Base-by-base conservation (phyloP, 805 yeast genomes). In the Candida nemodendra region DNA sequence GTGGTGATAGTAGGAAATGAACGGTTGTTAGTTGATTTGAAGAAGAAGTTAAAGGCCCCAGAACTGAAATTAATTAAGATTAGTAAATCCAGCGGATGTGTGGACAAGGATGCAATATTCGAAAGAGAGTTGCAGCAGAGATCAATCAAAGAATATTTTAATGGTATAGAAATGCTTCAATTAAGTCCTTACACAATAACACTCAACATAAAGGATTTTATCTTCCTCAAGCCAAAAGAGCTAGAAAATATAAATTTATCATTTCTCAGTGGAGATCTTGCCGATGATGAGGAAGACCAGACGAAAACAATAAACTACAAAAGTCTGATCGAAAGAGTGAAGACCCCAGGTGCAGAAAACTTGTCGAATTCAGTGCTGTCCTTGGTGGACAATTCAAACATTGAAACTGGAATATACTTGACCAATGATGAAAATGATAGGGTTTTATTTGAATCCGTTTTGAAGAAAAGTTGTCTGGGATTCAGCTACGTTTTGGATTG, bases 121-220 rank as follows among this genome's bases (percentile, higher is more conserved):
- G 67, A 71, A 25, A 71, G 98, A 53, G 76, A 81, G 25, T 37
- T 74, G 16, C 98, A 91, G 59, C 87, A 89, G 51, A 72, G 77
- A 28, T 68, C 82, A 4, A 88, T 91, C 37, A 79, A 79, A 55
- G 95, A 90, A 54, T 93, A 93, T 60, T 93, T 93, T 53, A 88
- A 93, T 56, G 99, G 99, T 2, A 74, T 75, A 5, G 62, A 71
- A 14, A 71, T 71, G 30, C 72, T 78, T 4, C 76, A 80, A 4
- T 69, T 93, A 36, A 82, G 95, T 14, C 98, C 99, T 2, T 90
- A 81, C 60, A 84, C 95, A 4, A 76, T 88, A 2, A 87, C 89
- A 16, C 79, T 81, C 2, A 87, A 79, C 52, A 68, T 74, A 39
- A 69, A 72, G 12, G 83, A 79, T 39, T 64, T 86, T 8, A 64